Evolutionary conservation across 768 basidiomycete species (phyloP), one percentile per base, ranked within the genome.

Genomic region (Rhizopogon vesiculosus): DNA sequence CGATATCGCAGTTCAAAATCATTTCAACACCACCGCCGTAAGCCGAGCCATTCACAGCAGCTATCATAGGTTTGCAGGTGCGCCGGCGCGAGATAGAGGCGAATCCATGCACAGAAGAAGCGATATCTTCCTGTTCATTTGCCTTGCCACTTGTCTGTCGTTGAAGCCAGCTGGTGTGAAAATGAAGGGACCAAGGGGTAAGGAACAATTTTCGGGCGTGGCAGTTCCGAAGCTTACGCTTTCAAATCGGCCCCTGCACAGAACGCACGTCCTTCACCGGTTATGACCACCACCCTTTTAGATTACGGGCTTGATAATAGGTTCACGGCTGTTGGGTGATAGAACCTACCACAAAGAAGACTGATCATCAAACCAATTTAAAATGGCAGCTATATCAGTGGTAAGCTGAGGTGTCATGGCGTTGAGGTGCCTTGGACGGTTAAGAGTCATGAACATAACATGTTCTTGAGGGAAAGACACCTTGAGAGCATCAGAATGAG

Each of bases 161-260:
- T 9, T 74, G 66, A 62, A 80, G 76, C 89, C 89, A 90, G 53
- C 87, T 90, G 56, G 16, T 42, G 38, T 35, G 56, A 46, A 22
- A 46, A 39, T 16, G 10, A 16, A 38, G 28, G 5, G 19, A 40
- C 25, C 22, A 31, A 25, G 52, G 38, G 35, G 52, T 41, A 49
- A 45, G 48, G 13, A 51, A 54, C 18, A 6, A 16, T 5, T 25
- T 25, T 4, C 13, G 35, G 29, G 1, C 5, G 12, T 9, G 6
- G 10, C 19, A 25, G 13, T 42, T 31, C 25, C 22, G 31, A 5
- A 4, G 76, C 83, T 56, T 65, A 89, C 87, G 79, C 80, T 70
- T 84, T 84, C 49, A 92, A 76, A 68, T 92, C 91, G 40, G 87
- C 87, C 15, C 90, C 91, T 15, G 89, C 88, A 61, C 89, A 91